These are phyloP conservation scores for Penstemon barbatus DNA, from an alignment of 257 asterid species.

Conservation along the genomic window DNA sequence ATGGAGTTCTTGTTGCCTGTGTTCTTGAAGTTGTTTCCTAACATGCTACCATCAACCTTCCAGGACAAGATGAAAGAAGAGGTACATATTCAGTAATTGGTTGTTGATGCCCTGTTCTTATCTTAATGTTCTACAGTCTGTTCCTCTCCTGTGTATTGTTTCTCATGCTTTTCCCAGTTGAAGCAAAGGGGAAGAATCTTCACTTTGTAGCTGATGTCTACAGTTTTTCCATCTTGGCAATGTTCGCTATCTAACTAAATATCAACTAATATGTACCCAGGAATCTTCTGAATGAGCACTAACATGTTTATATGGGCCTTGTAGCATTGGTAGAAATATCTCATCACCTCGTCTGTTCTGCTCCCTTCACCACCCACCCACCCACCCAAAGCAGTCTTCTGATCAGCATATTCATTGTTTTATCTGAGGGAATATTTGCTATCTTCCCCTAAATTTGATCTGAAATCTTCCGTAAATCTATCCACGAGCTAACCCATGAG, in stretches of 20 bases:
- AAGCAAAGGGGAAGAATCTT: slow-evolving; percentile 18
- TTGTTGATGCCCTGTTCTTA: slow-evolving; percentile 1
- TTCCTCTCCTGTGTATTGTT: not conserved
- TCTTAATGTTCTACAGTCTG: not conserved
- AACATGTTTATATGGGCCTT: slow-evolving; percentile 2
- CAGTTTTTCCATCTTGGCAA: slow-evolving; percentile 5
- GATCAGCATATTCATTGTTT: not conserved
- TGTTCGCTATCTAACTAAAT: slow-evolving; percentile 11
- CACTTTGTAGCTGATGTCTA: slow-evolving; percentile 9
- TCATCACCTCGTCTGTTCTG: not conserved
- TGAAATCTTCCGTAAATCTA: not conserved
- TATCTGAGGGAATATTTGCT: not conserved
- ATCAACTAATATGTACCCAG: not conserved
- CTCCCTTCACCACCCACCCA: not conserved
- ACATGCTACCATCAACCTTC: slow-evolving; percentile 91
- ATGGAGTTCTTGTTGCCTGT: slow-evolving; percentile 93
- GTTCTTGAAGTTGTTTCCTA: slow-evolving; percentile 79
- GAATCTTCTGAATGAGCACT: slow-evolving; percentile 1
- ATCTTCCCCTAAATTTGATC: not conserved
- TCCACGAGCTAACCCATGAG: not conserved
- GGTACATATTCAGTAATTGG: slow-evolving; percentile 44
- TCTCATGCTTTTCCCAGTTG: not conserved
- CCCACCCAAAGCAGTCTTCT: not conserved
- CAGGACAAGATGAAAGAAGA: slow-evolving; percentile 97
- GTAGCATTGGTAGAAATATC: not conserved